Conservation (phyloP, 805 yeast species). For the Candida tibetensis region DNA sequence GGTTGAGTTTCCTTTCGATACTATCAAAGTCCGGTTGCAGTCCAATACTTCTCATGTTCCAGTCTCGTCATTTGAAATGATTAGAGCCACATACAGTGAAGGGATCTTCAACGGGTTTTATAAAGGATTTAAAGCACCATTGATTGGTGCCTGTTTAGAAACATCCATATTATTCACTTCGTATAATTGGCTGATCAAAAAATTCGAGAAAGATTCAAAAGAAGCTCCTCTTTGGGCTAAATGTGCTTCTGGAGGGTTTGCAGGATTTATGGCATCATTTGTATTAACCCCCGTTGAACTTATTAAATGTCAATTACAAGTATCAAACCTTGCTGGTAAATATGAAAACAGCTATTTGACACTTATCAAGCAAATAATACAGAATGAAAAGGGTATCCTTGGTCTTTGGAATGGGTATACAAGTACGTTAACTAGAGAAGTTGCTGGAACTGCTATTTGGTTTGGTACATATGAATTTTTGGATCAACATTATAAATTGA, state of each 20-base stretch:
- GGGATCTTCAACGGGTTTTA: conserved; percentile 75
- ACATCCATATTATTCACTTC: conserved; percentile 75
- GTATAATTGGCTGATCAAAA: conserved; percentile 42
- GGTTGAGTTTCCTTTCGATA: conserved; percentile 90
- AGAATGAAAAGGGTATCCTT: conserved; percentile 48
- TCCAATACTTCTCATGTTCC: conserved; percentile 46
- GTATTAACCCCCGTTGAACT: conserved; percentile 90
- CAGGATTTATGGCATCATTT: conserved; percentile 81
- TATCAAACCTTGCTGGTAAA: conserved; percentile 34
- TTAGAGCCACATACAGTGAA: conserved; percentile 63
- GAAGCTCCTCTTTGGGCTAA: conserved; percentile 42
- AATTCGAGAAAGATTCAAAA: conserved; percentile 25
- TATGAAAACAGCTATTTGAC: conserved; percentile 30
- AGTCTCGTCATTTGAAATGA: conserved; percentile 63
- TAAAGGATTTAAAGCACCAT: conserved; percentile 75
- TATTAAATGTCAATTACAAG: conserved; percentile 85
- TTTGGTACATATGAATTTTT: conserved; percentile 80
- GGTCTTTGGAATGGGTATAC: conserved; percentile 90
- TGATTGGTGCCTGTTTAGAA: conserved; percentile 88
- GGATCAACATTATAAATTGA: conserved; percentile 32
- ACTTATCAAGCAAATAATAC: conserved; percentile 36
- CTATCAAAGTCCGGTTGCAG: conserved; percentile 83
- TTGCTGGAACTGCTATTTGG: conserved; percentile 92
- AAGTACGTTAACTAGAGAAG: conserved; percentile 77
- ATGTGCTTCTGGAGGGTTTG: conserved; percentile 69